Percentiles rank a stretch among this genome's conserved stretches.
phyloP scores from a whole-genome alignment of 2,329 filamentous ascomycete species.

The Cylindrodendrum hubeiense region DNA sequence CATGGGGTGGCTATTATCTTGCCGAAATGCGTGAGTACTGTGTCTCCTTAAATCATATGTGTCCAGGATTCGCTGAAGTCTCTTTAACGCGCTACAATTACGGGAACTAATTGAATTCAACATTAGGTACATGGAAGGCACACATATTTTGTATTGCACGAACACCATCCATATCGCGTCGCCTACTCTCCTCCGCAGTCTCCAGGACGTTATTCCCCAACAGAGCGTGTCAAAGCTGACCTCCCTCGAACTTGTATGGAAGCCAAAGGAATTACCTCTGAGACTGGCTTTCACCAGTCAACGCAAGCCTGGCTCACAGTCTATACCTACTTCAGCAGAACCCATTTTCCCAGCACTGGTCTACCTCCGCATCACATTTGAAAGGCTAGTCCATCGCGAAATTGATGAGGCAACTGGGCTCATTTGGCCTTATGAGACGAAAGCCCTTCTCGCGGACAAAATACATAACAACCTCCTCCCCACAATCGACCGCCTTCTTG shows the following conservation, averaged over 20 bases:
- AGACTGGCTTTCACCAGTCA: conserved; percentile 17
- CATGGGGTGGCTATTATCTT: conserved; percentile 47
- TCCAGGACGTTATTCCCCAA: conserved; percentile 27
- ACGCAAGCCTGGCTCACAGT: background rate
- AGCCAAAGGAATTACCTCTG: conserved; percentile 22
- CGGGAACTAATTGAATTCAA: background rate
- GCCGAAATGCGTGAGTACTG: conserved; percentile 41
- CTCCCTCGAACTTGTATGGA: conserved; percentile 33
- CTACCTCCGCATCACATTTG: conserved; percentile 29
- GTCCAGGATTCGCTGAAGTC: background rate
- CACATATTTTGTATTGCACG: conserved; percentile 43
- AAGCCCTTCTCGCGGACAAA: conserved; percentile 17
- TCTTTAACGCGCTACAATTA: background rate
- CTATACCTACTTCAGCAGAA: background rate
- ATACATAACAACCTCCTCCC: conserved; percentile 23
- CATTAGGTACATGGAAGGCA: conserved; percentile 43
- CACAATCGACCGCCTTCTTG: conserved; percentile 26
- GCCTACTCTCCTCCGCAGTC: conserved; percentile 28
- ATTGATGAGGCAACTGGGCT: conserved; percentile 28
- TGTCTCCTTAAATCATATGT: too few relatives aligned
- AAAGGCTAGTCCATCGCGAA: conserved; percentile 19
- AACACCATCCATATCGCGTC: conserved; percentile 44
- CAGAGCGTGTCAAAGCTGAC: conserved; percentile 28
- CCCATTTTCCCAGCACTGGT: conserved; percentile 26
- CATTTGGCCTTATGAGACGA: conserved; percentile 29